A percentile compares a stretch with the other conserved stretches of the same genome.
Evolutionary conservation across 2,329 filamentous ascomycete genomes (phyloP).

Genomic region (Cytospora chrysosperma): DNA sequence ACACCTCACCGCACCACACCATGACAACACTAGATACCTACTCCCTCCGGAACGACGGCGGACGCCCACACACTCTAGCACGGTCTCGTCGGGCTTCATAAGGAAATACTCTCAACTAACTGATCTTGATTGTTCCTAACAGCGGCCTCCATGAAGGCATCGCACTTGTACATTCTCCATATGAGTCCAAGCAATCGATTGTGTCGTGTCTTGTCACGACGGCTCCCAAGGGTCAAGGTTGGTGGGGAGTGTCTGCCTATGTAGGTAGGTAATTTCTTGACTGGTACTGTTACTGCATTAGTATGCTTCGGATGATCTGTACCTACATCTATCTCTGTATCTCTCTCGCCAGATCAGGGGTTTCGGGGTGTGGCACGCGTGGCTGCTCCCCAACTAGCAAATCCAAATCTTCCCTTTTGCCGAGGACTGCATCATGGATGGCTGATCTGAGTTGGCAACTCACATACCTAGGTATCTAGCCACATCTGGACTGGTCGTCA

Average conservation of each 20-base stretch:
- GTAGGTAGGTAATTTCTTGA: not conserved
- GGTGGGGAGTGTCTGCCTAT: not conserved
- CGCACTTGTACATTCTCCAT: not conserved
- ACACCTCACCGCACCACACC: not conserved
- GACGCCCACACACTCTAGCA: not conserved
- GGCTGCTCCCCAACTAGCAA: not conserved
- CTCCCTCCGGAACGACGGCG: no score
- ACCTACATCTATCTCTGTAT: not conserved
- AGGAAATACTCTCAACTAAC: not conserved
- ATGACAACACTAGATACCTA: not conserved
- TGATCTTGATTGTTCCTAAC: no score
- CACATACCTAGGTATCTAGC: conserved; percentile 7
- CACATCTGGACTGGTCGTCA: conserved; percentile 16
- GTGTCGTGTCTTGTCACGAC: not conserved
- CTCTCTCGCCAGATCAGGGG: not conserved
- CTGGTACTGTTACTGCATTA: not conserved
- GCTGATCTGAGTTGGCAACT: conserved; percentile 19
- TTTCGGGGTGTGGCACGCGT: not conserved
- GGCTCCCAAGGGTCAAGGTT: not conserved
- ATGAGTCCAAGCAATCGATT: not conserved
- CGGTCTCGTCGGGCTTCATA: not conserved
- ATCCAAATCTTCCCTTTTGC: conserved; percentile 2
- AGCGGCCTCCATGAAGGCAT: not conserved
- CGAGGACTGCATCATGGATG: conserved; percentile 13
- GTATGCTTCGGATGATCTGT: not conserved